Base-by-base conservation (phyloP, 1,284 basidiomycete species). In the Clitocybe nebularis region DNA sequence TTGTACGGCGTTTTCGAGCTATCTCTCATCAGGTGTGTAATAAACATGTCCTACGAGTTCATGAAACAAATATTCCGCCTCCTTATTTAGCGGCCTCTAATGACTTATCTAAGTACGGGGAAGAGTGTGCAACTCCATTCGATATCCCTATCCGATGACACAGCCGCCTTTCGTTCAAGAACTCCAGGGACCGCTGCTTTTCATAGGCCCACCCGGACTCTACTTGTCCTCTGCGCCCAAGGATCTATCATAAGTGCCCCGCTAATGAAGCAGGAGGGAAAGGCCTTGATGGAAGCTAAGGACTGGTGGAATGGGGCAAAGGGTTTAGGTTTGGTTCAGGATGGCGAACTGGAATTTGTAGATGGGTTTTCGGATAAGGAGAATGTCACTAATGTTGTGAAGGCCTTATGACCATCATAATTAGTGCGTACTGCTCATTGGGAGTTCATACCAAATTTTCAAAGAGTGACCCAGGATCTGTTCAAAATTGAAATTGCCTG, bases 21-120 rank as follows among this genome's bases (percentile, higher is more conserved):
- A 77, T 93, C 30, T 72, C 73, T 8, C 87, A 92, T 53, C 87
- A 90, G 61, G 84, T 85, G 45, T 24, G 62, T 33, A 21, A 24
- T 36, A 1, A 25, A 25, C 13, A n/a, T 50, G 11, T 19, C 16
- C 9, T 16, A 5, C 10, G 21, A 8, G 3, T 10, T 23, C n/a
- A n/a, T 25, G 13, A 41, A 36, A 6, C 14, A 24, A 20, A 33
- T 33, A 8, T 33, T 14, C 21, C 43, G 33, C 42, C 29, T 47
- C 17, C 21, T 42, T 8, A 28, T 54, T 16, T 4, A 71, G 75
- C 69, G 72, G 48, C 68, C 73, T 4, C 56, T 81, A n/a, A 66
- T 63, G 6, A 66, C 69, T 0, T 65, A 61, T 41, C 59, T 79
- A 9, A 62, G 64, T 9, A 64, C 66, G 13, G 64, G 65, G 2